These are phyloP conservation scores for Aspergillus pseudoterreus DNA, from an alignment of 2,329 filamentous ascomycete genomes.

Conservation along the genomic window DNA sequence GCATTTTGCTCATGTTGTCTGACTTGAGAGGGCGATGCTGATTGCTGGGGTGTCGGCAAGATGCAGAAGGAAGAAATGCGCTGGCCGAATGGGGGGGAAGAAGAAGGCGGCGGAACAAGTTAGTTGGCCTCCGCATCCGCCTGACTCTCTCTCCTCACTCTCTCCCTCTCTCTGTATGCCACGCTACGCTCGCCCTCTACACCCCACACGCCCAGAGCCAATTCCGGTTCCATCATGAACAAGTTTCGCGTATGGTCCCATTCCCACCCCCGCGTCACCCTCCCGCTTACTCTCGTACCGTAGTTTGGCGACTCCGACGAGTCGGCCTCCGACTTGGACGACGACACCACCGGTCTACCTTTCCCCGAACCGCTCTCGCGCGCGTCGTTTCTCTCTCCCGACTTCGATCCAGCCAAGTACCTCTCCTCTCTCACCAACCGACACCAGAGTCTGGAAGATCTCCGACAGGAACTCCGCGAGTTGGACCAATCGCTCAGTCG, in stretches of 20 bases:
- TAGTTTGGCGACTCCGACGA: constrained; percentile 46
- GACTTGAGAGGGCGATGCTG: neutral
- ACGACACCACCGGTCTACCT: constrained; percentile 65
- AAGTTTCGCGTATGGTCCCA: constrained; percentile 28
- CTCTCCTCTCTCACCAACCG: constrained; percentile 79
- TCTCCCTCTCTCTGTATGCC: neutral
- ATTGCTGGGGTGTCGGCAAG: constrained; percentile 8
- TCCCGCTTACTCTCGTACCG: constrained; percentile 1
- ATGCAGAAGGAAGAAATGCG: constrained; percentile 8
- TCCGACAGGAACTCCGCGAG: constrained; percentile 79
- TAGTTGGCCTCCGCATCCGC: neutral
- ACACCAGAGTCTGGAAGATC: constrained; percentile 92
- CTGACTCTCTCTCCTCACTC: neutral
- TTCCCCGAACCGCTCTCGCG: constrained; percentile 84
- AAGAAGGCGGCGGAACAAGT: neutral
- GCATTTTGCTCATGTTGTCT: constrained; percentile 4
- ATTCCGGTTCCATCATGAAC: constrained; percentile 22
- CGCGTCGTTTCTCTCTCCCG: constrained; percentile 70
- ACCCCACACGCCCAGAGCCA: neutral
- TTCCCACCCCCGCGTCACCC: neutral
- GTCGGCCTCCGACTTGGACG: constrained; percentile 52
- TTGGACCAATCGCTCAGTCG: constrained; percentile 74
- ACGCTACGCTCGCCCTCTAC: neutral
- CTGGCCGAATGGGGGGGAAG: constrained; percentile 4
- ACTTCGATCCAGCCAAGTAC: constrained; percentile 78